Evolutionary conservation across 2,329 filamentous ascomycete genomes (phyloP).

Genomic region (Colletotrichum chrysophilum): DNA sequence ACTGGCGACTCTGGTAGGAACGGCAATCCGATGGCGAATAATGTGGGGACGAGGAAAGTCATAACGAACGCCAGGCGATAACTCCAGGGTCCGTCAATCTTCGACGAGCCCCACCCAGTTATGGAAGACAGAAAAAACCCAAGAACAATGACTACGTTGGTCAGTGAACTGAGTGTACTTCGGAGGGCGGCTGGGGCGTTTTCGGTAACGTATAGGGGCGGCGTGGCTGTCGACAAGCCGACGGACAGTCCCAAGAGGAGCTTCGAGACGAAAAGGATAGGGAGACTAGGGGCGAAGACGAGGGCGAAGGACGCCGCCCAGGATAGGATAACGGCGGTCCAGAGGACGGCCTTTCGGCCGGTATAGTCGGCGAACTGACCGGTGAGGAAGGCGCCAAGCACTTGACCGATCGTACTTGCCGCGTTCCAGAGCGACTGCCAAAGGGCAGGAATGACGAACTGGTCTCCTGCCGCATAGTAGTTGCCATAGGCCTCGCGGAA

Average conservation of each 20-base stretch:
- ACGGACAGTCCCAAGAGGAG: constrained; percentile 30
- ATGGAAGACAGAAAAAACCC: constrained; percentile 34
- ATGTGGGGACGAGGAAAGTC: constrained; percentile 30
- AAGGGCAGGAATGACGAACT: constrained; percentile 37
- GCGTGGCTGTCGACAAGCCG: constrained; percentile 29
- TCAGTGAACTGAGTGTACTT: constrained; percentile 30
- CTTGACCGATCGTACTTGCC: constrained; percentile 36
- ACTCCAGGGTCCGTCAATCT: constrained; percentile 31
- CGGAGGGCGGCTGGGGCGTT: constrained; percentile 31
- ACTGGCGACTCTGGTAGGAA: constrained; percentile 33
- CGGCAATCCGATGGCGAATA: constrained; percentile 27
- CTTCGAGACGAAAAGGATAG: constrained; percentile 32
- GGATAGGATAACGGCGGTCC: constrained; percentile 27
- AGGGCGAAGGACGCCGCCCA: constrained; percentile 30
- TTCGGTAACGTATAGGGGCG: constrained; percentile 32
- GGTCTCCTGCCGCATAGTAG: constrained; percentile 32
- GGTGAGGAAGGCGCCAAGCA: constrained; percentile 30
- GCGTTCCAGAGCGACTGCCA: constrained; percentile 44
- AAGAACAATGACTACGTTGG: constrained; percentile 33
- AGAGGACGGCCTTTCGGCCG: constrained; percentile 27
- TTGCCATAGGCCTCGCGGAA: constrained; percentile 37
- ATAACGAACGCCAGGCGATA: constrained; percentile 30
- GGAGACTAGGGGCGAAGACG: constrained; percentile 29
- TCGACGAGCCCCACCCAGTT: constrained; percentile 29
- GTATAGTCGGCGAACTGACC: constrained; percentile 30